Percentiles rank a stretch among this genome's conserved stretches.
These are phyloP conservation scores for Primulina eburnea DNA, from an alignment of 257 asterid species.

Conservation along the genomic window DNA sequence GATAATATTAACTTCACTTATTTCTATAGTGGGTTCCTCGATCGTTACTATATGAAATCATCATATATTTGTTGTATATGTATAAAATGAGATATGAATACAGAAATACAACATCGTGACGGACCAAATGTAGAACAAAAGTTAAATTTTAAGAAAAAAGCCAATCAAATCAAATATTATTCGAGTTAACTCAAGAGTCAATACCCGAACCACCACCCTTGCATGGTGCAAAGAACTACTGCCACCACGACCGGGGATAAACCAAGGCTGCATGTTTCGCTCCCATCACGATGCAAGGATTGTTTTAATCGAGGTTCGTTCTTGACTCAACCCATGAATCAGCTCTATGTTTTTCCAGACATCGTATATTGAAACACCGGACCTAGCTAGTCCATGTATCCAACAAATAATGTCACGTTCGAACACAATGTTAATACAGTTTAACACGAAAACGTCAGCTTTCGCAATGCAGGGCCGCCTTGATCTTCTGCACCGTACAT, in stretches of 20 bases:
- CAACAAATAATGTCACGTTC: not conserved
- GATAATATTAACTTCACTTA: not conserved
- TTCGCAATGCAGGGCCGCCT: constrained; percentile 74
- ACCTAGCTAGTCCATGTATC: not conserved
- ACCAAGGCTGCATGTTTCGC: constrained; percentile 1
- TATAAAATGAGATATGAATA: no score
- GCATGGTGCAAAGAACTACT: constrained; percentile 34
- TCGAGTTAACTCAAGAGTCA: constrained; percentile 62
- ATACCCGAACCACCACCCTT: constrained; percentile 94
- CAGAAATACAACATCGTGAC: not conserved
- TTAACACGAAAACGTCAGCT: constrained; percentile 31
- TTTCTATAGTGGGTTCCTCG: no score
- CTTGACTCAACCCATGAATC: constrained; percentile 70
- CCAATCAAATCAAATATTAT: not conserved
- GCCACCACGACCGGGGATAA: not conserved
- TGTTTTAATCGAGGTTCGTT: constrained; percentile 67
- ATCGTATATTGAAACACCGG: not conserved
- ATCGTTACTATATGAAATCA: no score
- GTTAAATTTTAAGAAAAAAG: no score
- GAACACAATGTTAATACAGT: no score
- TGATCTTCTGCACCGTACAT: constrained; percentile 91
- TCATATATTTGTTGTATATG: not conserved
- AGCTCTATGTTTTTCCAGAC: not conserved
- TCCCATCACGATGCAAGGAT: constrained; percentile 44
- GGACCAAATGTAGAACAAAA: not conserved